Percentiles rank a stretch among this genome's conserved stretches.
phyloP scores from a whole-genome alignment of 805 yeast species.

The Wickerhamiella qilinensis region DNA sequence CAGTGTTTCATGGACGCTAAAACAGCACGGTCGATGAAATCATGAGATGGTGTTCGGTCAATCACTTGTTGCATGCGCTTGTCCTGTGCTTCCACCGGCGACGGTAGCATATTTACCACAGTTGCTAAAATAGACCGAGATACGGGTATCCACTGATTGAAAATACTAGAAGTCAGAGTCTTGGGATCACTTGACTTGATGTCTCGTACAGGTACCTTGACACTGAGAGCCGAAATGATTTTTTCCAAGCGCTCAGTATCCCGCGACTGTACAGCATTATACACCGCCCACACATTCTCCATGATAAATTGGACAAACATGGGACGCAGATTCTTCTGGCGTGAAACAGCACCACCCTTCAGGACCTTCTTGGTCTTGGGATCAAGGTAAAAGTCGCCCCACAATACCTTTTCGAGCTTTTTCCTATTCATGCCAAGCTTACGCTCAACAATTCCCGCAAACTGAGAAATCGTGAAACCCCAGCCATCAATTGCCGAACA shows the following conservation, averaged over 20 bases:
- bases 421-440: conserved; percentile 73
- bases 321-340: conserved; percentile 57
- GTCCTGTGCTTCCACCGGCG: conserved; percentile 63
- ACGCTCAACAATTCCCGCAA: conserved; percentile 70
- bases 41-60: conserved; percentile 37
- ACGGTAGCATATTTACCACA: conserved; percentile 71
- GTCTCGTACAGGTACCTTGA: conserved; percentile 60
- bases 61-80: conserved; percentile 55
- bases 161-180: conserved; percentile 41
- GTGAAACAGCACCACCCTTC: conserved; percentile 26
- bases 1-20: conserved; percentile 44
- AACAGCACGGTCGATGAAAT: conserved; percentile 32
- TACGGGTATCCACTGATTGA: conserved; percentile 91
- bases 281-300: conserved; percentile 86
- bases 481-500: conserved; percentile 92
- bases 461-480: conserved; percentile 87
- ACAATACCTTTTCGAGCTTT: conserved; percentile 66
- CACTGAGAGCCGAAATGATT: conserved; percentile 52
- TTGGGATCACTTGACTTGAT: conserved; percentile 63
- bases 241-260: conserved; percentile 59
- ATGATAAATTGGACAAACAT: conserved; percentile 73
- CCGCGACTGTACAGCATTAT: conserved; percentile 48
- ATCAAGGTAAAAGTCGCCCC: conserved; percentile 91
- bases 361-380: conserved; percentile 77
- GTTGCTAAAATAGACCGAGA: conserved; percentile 72